Conservation (phyloP, 2,329 filamentous ascomycete genomes). For the Claviceps sp. region DNA sequence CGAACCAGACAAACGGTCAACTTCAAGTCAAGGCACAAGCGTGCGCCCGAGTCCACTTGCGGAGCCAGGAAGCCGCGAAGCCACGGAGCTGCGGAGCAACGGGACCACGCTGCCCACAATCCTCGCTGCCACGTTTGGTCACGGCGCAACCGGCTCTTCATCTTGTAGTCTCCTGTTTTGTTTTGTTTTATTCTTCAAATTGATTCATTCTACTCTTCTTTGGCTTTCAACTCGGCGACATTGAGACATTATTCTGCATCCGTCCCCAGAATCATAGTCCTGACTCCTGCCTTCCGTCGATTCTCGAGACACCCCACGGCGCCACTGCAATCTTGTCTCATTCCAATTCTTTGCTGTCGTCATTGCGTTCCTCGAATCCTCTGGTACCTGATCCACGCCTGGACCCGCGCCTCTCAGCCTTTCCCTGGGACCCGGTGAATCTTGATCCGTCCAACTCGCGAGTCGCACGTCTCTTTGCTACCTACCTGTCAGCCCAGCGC, state of each 20-base stretch:
- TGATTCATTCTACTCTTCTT: neutral
- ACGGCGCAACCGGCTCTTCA: neutral
- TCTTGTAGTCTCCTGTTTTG: neutral
- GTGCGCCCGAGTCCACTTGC: too few relatives aligned
- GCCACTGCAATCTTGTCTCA: too few relatives aligned
- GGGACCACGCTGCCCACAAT: neutral
- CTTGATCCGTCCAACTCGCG: neutral
- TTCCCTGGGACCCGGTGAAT: neutral
- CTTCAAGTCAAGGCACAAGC: too few relatives aligned
- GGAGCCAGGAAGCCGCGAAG: too few relatives aligned
- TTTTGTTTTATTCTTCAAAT: neutral
- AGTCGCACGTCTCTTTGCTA: constrained; percentile 8
- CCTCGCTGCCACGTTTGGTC: neutral
- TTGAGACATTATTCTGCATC: too few relatives aligned
- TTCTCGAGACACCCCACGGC: too few relatives aligned
- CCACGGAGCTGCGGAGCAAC: neutral
- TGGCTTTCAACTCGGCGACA: neutral
- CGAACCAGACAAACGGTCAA: too few relatives aligned
- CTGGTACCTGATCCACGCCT: neutral
- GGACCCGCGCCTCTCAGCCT: neutral
- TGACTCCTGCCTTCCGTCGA: too few relatives aligned
- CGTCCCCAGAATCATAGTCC: too few relatives aligned
- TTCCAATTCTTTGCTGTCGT: neutral
- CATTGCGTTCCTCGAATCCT: neutral
- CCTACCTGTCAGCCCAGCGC: neutral